Conservation (phyloP, 192 early-diverging fungal genomes). For the Umbelopsis sp. region DNA sequence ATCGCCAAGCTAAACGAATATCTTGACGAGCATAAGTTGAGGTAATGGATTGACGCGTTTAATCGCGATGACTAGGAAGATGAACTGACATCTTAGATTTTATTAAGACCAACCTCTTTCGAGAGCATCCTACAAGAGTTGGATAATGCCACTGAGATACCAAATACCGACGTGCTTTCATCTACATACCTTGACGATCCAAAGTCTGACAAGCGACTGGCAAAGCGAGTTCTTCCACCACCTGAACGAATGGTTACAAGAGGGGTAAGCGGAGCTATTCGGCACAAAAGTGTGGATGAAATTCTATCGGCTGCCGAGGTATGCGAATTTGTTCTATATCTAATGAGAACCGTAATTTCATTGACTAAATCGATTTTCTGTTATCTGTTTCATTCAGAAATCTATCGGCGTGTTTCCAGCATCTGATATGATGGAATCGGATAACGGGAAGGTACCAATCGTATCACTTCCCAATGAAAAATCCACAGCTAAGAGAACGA, state of each 20-base stretch:
- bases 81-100: background rate
- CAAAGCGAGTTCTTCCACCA: constrained; percentile 48
- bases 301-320: constrained; percentile 46
- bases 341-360: no score
- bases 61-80: background rate
- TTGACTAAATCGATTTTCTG: background rate
- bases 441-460: background rate
- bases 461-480: background rate
- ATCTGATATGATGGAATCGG: background rate
- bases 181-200: constrained; percentile 8
- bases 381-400: background rate
- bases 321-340: background rate
- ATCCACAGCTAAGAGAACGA: background rate
- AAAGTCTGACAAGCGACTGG: constrained; percentile 13
- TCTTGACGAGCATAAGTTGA: constrained; percentile 21
- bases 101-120: background rate
- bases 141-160: background rate
- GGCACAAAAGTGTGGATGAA: constrained; percentile 57
- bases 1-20: constrained; percentile 7
- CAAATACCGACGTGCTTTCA: background rate
- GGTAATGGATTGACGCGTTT: constrained; percentile 15
- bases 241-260: constrained; percentile 61
- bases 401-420: constrained; percentile 8
- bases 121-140: background rate
- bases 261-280: constrained; percentile 59